Evolutionary conservation across 2,329 filamentous ascomycete genomes (phyloP), one percentile per base, ranked within the genome.

Genomic region (Arachnomyces sp.): DNA sequence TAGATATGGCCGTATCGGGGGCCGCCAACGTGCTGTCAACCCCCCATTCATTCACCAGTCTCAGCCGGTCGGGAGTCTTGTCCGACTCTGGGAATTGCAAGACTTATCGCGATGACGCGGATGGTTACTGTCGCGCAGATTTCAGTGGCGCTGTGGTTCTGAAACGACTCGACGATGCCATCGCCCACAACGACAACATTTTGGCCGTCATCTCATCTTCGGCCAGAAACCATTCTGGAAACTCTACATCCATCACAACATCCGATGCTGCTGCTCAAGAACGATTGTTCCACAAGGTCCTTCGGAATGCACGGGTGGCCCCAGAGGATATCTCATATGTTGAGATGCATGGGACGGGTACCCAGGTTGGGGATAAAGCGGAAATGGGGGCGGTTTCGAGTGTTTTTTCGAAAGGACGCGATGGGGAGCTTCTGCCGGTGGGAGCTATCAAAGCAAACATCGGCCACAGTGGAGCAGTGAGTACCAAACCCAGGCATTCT

Each of bases 301-400:
- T 92, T 1, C 74, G 81, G 35, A 76, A 84, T 32, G 81, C 84
- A 31, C 81, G 82, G 43, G 73, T 92, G 15, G 80, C 89, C 53
- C 82, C 85, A 2, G 73, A 79, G 37, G 82, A 89, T 47, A 74
- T 94, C 36, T 79, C 79, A 60, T 93, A 90, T 54, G 80, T 94
- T 7, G 87, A 93, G 63, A 88, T 92, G 80, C 86, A 94, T 59
- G 87, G 84, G 11, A 94, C 87, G 2, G 87, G 87, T 25, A 94
- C 85, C 0, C 84, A 92, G 59, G 86, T 83, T 28, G 87, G 84
- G 45, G 87, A 94, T 54, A 80, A 78, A 6, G 82, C 79, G 3
- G 88, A 94, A 58, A 89, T 92, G 82, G 70, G 77, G 1, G 87
- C 82, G 0, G 83, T 93, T 36, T 77, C 79, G 15, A 70, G 74